Percentiles rank a stretch among this genome's conserved stretches.
phyloP scores from a whole-genome alignment of 768 basidiomycete genomes.

The Lactifluus volemus region DNA sequence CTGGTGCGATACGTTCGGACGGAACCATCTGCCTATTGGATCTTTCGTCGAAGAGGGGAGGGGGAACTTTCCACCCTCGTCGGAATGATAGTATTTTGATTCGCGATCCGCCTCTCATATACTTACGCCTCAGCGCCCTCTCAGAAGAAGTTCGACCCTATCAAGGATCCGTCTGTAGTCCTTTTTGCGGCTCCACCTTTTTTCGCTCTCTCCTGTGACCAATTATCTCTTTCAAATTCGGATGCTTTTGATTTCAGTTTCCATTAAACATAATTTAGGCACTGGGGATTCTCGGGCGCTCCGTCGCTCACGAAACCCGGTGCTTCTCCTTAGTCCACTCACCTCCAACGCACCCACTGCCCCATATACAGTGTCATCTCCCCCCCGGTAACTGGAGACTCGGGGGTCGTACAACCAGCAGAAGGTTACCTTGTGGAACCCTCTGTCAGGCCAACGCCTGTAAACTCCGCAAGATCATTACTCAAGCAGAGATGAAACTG shows the following conservation, averaged over 20 bases:
- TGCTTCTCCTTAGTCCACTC: background rate
- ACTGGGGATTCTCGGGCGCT: conserved; percentile 1
- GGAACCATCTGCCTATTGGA: conserved; percentile 5
- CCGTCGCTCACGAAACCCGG: conserved; percentile 14
- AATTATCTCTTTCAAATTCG: background rate
- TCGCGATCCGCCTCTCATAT: background rate
- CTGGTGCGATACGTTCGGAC: background rate
- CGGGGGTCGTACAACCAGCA: too few species aligned
- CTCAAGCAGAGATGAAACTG: too few species aligned
- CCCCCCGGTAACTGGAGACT: too few species aligned
- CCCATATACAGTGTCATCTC: too few species aligned
- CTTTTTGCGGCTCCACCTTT: background rate
- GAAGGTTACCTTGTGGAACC: too few species aligned
- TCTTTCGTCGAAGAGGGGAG: background rate
- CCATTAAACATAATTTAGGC: too few species aligned
- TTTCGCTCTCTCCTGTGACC: background rate
- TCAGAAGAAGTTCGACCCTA: background rate
- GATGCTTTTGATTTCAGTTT: background rate
- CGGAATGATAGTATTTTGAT: background rate
- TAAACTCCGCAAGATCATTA: too few species aligned
- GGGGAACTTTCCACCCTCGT: too few species aligned
- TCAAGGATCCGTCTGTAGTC: background rate
- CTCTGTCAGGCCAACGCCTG: too few species aligned
- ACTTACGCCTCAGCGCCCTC: background rate
- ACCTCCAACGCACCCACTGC: too few species aligned